Percentiles rank a stretch among this genome's conserved stretches.
phyloP scores from a whole-genome alignment of 345 rosid genomes.

The Arabidopsis arenosa region DNA sequence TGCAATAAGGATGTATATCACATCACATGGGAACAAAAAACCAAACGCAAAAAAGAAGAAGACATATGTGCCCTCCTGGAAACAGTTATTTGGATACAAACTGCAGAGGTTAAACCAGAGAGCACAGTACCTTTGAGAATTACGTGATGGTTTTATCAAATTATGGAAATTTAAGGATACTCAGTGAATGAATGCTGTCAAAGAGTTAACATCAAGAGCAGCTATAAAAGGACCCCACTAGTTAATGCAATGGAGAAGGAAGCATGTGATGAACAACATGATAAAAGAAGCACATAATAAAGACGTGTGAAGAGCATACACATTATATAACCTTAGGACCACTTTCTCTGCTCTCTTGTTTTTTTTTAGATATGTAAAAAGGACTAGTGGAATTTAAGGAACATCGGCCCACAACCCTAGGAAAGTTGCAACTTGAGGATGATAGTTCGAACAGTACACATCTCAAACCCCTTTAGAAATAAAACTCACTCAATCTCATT shows the following conservation, averaged over 20 bases:
- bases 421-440: slow-evolving; percentile 67
- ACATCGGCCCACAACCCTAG: slow-evolving; percentile 77
- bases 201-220: slow-evolving; percentile 65
- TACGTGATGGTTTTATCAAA: slow-evolving; percentile 44
- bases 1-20: slow-evolving; percentile 27
- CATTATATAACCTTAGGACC: slow-evolving; percentile 69
- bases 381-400: slow-evolving; percentile 74
- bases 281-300: slow-evolving; percentile 65
- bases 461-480: slow-evolving; percentile 36
- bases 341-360: slow-evolving; percentile 47
- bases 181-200: slow-evolving; percentile 36
- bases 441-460: slow-evolving; percentile 63
- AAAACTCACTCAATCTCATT: slow-evolving; percentile 29
- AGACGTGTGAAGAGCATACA: slow-evolving; percentile 63
- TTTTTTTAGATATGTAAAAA: slow-evolving; percentile 41
- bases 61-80: slow-evolving; percentile 29
- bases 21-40: slow-evolving; percentile 25
- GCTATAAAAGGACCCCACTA: slow-evolving; percentile 69
- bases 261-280: slow-evolving; percentile 74
- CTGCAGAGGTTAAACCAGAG: slow-evolving; percentile 36
- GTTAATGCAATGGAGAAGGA: slow-evolving; percentile 59
- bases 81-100: slow-evolving; percentile 33
- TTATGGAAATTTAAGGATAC: slow-evolving; percentile 48
- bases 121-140: slow-evolving; percentile 40
- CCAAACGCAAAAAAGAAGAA: not conserved